A percentile compares a stretch with the other conserved stretches of the same genome.
Conservation (phyloP, 305 asterid species). For the Withania somnifera region DNA sequence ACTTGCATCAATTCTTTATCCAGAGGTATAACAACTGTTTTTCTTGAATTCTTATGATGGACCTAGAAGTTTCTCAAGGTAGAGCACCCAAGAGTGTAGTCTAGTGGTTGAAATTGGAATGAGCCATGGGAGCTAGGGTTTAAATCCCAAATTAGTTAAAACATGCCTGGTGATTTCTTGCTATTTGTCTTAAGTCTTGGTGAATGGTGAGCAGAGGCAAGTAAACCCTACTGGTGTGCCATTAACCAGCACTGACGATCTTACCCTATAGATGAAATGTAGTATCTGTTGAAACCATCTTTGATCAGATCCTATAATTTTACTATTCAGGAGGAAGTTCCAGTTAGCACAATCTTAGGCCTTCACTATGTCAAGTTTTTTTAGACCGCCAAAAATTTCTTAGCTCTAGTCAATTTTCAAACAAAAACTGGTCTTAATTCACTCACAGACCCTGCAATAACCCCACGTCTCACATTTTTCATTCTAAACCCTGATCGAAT, state of each 20-base stretch:
- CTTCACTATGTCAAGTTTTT: background rate
- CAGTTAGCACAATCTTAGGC: background rate
- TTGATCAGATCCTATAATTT: background rate
- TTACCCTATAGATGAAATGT: background rate
- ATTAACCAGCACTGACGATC: background rate
- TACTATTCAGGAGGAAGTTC: background rate
- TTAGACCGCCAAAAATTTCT: background rate
- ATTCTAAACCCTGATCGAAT: background rate
- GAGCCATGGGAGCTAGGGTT: background rate
- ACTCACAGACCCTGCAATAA: background rate
- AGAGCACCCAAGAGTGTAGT: background rate
- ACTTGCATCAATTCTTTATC: background rate
- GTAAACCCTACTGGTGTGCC: background rate
- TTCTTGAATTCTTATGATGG: background rate
- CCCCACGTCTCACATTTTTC: background rate
- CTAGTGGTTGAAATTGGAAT: background rate
- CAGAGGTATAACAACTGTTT: background rate
- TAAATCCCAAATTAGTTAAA: background rate
- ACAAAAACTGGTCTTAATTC: background rate
- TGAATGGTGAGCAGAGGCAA: background rate
- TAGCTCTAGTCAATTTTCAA: background rate
- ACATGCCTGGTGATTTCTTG: background rate
- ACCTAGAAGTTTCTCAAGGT: background rate
- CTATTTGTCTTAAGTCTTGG: background rate
- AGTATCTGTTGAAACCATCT: background rate